Conservation (phyloP, 805 yeast species). For the Cyberlindnera veronae region DNA sequence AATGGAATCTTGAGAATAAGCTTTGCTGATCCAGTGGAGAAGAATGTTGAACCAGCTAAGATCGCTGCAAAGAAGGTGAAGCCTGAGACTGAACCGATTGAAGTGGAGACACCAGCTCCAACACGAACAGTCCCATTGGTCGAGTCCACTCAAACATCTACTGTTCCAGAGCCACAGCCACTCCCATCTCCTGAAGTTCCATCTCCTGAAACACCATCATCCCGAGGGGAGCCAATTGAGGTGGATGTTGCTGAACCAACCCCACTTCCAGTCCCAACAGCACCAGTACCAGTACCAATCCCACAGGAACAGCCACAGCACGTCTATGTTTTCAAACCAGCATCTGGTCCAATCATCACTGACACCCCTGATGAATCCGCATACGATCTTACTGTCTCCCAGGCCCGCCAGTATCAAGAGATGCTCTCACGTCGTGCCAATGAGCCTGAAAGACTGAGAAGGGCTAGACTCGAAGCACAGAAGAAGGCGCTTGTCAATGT, state of each 20-base stretch:
- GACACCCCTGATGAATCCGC: constrained; percentile 33
- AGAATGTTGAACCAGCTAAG: not conserved
- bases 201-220: too few species aligned
- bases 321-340: constrained; percentile 23
- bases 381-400: constrained; percentile 47
- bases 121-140: not conserved
- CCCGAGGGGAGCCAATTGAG: constrained; percentile 1
- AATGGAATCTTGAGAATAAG: constrained; percentile 27
- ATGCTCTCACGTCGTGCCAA: constrained; percentile 42
- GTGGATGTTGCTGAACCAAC: not conserved
- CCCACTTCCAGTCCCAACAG: not conserved
- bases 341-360: constrained; percentile 13
- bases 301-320: constrained; percentile 22
- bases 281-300: not conserved
- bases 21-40: constrained; percentile 5
- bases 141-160: not conserved
- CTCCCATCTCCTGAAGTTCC: not conserved
- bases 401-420: constrained; percentile 51
- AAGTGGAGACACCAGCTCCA: not conserved
- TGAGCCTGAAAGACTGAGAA: constrained; percentile 38
- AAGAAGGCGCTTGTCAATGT: constrained; percentile 28
- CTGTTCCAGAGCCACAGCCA: constrained; percentile 4
- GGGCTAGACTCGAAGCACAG: constrained; percentile 29
- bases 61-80: not conserved
- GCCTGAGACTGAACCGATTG: not conserved